These are phyloP conservation scores for Pichia nakasei DNA, from an alignment of 805 yeast genomes.

Conservation along the genomic window DNA sequence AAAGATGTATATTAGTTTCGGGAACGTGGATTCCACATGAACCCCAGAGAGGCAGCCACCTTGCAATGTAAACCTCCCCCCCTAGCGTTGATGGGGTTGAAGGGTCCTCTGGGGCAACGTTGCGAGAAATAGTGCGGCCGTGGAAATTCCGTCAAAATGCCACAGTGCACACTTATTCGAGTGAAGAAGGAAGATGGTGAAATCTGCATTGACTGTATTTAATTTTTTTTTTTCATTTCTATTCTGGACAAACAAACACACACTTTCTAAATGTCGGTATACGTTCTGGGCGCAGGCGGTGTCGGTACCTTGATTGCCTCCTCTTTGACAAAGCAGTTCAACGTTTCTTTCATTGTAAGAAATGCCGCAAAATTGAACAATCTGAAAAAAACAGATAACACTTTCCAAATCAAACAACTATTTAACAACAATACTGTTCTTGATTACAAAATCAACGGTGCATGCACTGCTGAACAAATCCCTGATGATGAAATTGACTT, in stretches of 20 bases:
- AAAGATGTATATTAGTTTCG: too few species aligned
- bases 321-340: constrained; percentile 14
- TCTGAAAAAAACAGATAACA: constrained; percentile 14
- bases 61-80: too few species aligned
- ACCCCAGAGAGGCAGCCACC: too few species aligned
- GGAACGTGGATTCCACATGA: too few species aligned
- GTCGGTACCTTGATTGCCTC: constrained; percentile 27
- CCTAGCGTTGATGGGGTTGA: too few species aligned
- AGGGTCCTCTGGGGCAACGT: too few species aligned
- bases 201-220: too few species aligned
- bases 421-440: constrained; percentile 14
- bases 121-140: too few species aligned
- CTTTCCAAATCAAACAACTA: constrained; percentile 17
- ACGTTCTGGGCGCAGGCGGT: constrained; percentile 29
- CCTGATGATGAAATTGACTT: constrained; percentile 17
- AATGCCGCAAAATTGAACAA: constrained; percentile 16
- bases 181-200: too few species aligned
- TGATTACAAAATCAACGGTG: constrained; percentile 13
- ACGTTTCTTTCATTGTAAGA: constrained; percentile 22
- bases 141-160: too few species aligned
- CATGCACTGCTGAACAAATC: constrained; percentile 12
- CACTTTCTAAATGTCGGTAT: constrained; percentile 12
- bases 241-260: too few species aligned
- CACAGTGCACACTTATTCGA: too few species aligned
- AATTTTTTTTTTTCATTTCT: not conserved